A percentile compares a stretch with the other conserved stretches of the same genome.
phyloP scores from a whole-genome alignment of 192 early-diverging fungal species.

The Obelidium mucronatum region DNA sequence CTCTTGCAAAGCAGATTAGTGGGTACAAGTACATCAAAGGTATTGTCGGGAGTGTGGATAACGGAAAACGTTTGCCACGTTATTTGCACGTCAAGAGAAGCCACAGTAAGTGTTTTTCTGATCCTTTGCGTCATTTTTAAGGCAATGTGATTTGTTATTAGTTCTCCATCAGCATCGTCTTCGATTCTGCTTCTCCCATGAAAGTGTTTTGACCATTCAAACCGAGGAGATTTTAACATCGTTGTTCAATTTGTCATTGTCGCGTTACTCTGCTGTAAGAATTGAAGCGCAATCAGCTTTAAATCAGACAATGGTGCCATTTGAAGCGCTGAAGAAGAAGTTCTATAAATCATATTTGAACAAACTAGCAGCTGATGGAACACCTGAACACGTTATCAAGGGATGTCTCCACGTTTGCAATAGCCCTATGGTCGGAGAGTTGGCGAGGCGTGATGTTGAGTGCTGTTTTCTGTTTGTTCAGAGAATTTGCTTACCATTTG shows the following conservation, averaged over 20 bases:
- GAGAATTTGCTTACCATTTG: conserved; percentile 62
- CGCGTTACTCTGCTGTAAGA: conserved; percentile 48
- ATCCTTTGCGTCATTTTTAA: neutral
- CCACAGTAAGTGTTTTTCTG: conserved; percentile 23
- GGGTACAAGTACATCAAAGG: conserved; percentile 23
- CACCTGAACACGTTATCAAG: conserved; percentile 67
- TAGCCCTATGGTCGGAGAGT: conserved; percentile 56
- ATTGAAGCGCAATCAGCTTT: conserved; percentile 41
- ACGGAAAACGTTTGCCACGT: conserved; percentile 35
- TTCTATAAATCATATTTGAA: conserved; percentile 6
- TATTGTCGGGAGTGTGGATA: neutral
- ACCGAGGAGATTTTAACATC: neutral
- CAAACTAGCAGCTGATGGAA: conserved; percentile 44
- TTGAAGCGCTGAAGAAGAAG: conserved; percentile 53
- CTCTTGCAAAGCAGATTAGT: conserved; percentile 20
- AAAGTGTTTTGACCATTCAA: conserved; percentile 5
- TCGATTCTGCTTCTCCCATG: conserved; percentile 15
- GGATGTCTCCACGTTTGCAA: conserved; percentile 64
- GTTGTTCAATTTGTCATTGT: conserved; percentile 56
- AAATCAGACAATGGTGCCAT: conserved; percentile 36
- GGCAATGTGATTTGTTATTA: conserved; percentile 16
- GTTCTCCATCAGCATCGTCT: conserved; percentile 21
- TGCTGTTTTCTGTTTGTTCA: conserved; percentile 62
- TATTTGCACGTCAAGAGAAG: conserved; percentile 35
- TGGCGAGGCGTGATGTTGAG: conserved; percentile 62